phyloP scores from a whole-genome alignment of 257 asterid species.

The Craterostigma plantagineum region DNA sequence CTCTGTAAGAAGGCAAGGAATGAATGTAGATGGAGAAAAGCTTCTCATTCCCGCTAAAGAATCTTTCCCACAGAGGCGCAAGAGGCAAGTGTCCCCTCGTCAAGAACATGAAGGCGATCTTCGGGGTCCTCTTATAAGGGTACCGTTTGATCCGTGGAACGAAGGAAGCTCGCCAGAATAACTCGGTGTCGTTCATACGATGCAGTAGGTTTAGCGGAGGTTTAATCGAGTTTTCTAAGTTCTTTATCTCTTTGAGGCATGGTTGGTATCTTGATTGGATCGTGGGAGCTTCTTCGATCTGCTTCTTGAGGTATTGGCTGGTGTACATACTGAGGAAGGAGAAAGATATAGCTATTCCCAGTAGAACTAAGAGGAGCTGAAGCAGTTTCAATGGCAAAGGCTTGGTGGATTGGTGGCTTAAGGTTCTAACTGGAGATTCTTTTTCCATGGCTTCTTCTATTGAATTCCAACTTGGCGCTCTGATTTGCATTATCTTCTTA shows the following conservation, averaged over 20 bases:
- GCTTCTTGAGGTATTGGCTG: conserved; percentile 31
- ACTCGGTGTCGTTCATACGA: conserved; percentile 52
- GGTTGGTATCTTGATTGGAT: conserved; percentile 23
- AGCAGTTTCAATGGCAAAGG: conserved; percentile 55
- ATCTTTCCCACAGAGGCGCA: conserved; percentile 83
- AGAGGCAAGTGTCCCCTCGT: conserved; percentile 74
- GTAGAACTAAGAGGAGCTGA: conserved; percentile 43
- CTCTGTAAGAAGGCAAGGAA: conserved; percentile 46
- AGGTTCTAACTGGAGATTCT: conserved; percentile 10
- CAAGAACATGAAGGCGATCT: conserved; percentile 93
- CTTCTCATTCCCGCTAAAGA: conserved; percentile 61
- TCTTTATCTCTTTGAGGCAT: conserved; percentile 25
- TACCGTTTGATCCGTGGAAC: conserved; percentile 35
- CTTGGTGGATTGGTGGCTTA: conserved; percentile 21
- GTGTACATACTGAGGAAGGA: conserved; percentile 47
- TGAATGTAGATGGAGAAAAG: conserved; percentile 61
- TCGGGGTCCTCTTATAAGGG: conserved; percentile 61
- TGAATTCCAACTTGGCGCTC: conserved; percentile 43
- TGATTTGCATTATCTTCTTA: conserved; percentile 44
- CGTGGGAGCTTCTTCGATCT: conserved; percentile 21
- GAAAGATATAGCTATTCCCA: conserved; percentile 52
- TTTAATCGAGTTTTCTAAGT: conserved; percentile 33
- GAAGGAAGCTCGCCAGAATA: conserved; percentile 73
- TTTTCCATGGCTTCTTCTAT: conserved; percentile 54
- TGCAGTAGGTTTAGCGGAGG: conserved; percentile 42